Conservation (phyloP, 805 yeast genomes). For the Brettanomyces nanus region DNA sequence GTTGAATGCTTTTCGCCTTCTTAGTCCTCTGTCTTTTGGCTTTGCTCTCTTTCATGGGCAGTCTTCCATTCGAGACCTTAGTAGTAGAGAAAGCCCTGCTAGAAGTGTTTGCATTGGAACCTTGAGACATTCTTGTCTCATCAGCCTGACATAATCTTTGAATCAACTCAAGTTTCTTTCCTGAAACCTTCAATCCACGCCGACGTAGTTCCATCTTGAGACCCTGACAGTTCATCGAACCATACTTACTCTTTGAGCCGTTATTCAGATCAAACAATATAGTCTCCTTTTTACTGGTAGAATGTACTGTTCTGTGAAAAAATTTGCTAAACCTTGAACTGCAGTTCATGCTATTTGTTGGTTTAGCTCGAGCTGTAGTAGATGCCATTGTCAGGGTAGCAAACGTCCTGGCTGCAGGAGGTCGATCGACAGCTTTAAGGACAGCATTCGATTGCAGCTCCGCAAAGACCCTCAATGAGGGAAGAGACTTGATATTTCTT, state of each 20-base stretch:
- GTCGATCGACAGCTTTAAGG: not conserved
- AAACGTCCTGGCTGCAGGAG: no score
- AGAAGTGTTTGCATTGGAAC: constrained; percentile 3
- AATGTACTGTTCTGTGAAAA: constrained; percentile 26
- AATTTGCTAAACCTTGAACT: constrained; percentile 3
- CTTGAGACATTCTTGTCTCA: constrained; percentile 5
- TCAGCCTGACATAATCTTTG: constrained; percentile 23
- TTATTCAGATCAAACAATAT: constrained; percentile 18
- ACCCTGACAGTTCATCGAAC: constrained; percentile 42
- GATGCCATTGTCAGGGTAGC: no score
- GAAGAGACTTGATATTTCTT: constrained; percentile 28
- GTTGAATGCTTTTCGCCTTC: constrained; percentile 4
- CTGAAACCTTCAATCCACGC: constrained; percentile 54
- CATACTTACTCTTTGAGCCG: constrained; percentile 18
- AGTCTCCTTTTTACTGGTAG: constrained; percentile 26
- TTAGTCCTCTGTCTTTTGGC: constrained; percentile 8
- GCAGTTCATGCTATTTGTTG: no score
- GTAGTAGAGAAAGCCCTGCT: constrained; percentile 10
- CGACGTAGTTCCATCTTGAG: constrained; percentile 51
- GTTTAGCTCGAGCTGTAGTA: no score
- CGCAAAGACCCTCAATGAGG: constrained; percentile 23
- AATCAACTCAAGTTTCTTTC: constrained; percentile 51
- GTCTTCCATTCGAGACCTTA: constrained; percentile 4
- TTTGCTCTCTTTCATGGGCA: constrained; percentile 1
- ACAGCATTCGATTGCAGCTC: constrained; percentile 13